A percentile compares a stretch with the other conserved stretches of the same genome.
Evolutionary conservation across 495 filamentous ascomycete species (phyloP).

Genomic region (Neurospora intermedia): DNA sequence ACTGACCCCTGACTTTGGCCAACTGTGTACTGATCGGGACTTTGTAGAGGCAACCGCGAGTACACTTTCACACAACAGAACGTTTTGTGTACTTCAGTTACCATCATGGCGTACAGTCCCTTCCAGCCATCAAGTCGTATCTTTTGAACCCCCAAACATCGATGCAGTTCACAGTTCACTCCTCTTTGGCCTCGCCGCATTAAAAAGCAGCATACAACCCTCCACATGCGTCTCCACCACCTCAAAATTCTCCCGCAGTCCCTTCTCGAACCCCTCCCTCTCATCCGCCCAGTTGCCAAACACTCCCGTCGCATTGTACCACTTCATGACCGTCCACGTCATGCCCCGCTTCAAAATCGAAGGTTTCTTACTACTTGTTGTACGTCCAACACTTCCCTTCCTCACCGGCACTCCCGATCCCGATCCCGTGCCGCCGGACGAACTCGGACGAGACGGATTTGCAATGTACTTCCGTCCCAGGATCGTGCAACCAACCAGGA

Average conservation of each 20-base stretch:
- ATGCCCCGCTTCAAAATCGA: conserved; percentile 2
- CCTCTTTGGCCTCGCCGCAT: not conserved
- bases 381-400: not conserved
- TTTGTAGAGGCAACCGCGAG: not conserved
- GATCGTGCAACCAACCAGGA: conserved; percentile 24
- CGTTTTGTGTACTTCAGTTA: not conserved
- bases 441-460: conserved; percentile 4
- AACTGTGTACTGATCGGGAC: not conserved
- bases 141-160: too few species aligned
- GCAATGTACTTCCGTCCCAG: conserved; percentile 12
- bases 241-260: conserved; percentile 20
- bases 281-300: conserved; percentile 19
- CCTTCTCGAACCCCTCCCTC: conserved; percentile 23
- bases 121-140: not conserved
- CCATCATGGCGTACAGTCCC: not conserved
- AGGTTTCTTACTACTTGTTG: not conserved
- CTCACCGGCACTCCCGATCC: conserved; percentile 4
- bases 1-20: not conserved
- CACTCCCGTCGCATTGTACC: conserved; percentile 17
- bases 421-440: conserved; percentile 1
- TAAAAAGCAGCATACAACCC: conserved; percentile 4
- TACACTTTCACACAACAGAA: not conserved
- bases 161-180: not conserved
- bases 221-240: conserved; percentile 21
- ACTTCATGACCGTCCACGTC: conserved; percentile 20